Percentiles rank a stretch among this genome's conserved stretches.
Conservation (phyloP, 306 rosid species). For the Cicer cuneatum region DNA sequence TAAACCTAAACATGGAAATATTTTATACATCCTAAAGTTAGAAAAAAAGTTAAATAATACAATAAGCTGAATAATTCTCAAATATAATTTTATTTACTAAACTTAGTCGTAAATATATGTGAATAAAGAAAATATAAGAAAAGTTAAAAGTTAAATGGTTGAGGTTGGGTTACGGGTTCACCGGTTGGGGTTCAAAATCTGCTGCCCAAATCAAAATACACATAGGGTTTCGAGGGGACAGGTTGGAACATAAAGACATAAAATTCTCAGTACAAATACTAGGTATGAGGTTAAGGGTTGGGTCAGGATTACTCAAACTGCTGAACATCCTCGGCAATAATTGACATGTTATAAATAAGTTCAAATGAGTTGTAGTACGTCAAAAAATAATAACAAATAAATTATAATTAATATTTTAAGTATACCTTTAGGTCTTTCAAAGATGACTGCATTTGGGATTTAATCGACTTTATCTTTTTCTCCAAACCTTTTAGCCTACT, state of each 20-base stretch:
- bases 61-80: not conserved
- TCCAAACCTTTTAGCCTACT: constrained; percentile 83
- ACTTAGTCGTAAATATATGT: not conserved
- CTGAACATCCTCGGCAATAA: constrained; percentile 18
- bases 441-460: constrained; percentile 83
- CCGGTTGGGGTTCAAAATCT: not conserved
- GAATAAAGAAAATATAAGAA: not conserved
- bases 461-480: constrained; percentile 75
- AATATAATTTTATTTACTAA: not conserved
- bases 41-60: not conserved
- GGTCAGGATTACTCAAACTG: not conserved
- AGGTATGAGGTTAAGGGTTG: not conserved
- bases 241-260: not conserved
- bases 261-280: not conserved
- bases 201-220: not conserved
- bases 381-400: constrained; percentile 23
- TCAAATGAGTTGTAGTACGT: constrained; percentile 21
- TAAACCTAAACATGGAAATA: not conserved
- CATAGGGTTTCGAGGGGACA: too few relatives aligned
- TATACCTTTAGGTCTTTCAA: constrained; percentile 82
- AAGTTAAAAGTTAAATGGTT: not conserved
- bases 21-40: not conserved
- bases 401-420: constrained; percentile 9
- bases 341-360: constrained; percentile 25
- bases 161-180: not conserved